Base-by-base conservation (phyloP, 257 asterid species). In the Gynochthodes officinalis region DNA sequence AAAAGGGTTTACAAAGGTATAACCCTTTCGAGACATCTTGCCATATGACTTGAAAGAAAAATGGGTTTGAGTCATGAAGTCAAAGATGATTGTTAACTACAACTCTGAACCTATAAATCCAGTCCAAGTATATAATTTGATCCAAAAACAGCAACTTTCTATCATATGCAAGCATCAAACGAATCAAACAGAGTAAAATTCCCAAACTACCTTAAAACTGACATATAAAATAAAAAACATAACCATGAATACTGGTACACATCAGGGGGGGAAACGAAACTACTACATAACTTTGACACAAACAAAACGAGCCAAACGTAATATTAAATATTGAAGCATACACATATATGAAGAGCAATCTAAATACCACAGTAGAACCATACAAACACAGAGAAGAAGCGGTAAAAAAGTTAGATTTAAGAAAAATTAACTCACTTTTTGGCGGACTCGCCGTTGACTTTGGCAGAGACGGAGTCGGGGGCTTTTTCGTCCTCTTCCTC, bases 401-500 rank as follows among this genome's bases (percentile, higher is more conserved):
- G 63, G 40, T n/a, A 23, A 2, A 30, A 6, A 19, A 40, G 37
- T 46, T 5, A 54, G 74, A 57, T 57, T 40, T 25, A 39, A 4
- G 48, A 0, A 13, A 43, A 43, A 54, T 57, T 21, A 42, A 37
- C 93, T 86, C 78, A 93, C 98, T 90, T 93, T 57, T 93, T 89
- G 63, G 58, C 92, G 64, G 98, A 81, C 79, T 93, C 97, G 82
- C 96, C 98, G 84, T 89, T 89, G 83, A 81, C 86, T 84, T 88
- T 90, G 69, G 79, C 90, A 30, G 72, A 55, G 68, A 83, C 83
- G 11, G 92, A 83, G 59, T 89, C 96, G 3, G 85, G 87, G 68
- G 87, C 89, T 71, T 89, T 90, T 52, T 93, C 97, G 23, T 93
- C 98, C 35, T 93, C 98, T 73, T 93, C 98, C 72, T 92, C 98